Percentiles rank a stretch among this genome's conserved stretches.
These are phyloP conservation scores for Calonectria ilicicola DNA, from an alignment of 2,329 filamentous ascomycete species.

Conservation along the genomic window DNA sequence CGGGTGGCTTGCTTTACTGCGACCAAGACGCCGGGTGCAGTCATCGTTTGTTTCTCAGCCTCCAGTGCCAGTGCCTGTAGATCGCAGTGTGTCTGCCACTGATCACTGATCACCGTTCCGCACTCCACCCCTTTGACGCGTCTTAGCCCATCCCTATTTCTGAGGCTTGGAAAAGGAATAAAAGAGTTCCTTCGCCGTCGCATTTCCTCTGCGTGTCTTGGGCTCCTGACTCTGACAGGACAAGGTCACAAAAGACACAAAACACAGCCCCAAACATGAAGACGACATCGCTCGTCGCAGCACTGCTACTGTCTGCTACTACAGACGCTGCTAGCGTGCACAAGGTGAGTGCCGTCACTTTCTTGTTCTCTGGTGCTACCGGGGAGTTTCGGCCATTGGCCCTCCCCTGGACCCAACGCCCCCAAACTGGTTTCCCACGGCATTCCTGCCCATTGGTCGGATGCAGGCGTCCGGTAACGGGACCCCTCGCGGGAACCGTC, in stretches of 20 bases:
- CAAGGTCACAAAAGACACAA: neutral
- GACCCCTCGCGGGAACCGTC: neutral
- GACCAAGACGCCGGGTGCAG: slow-evolving; percentile 2
- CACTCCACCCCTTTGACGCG: slow-evolving; percentile 5
- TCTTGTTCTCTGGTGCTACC: neutral
- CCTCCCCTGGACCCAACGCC: slow-evolving; percentile 5
- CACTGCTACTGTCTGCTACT: slow-evolving; percentile 46
- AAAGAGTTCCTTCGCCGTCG: neutral
- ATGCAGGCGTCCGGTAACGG: neutral
- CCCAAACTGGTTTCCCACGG: neutral
- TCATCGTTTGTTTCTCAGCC: neutral
- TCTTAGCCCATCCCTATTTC: neutral
- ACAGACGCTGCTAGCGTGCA: slow-evolving; percentile 37
- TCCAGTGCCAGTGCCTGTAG: slow-evolving; percentile 8
- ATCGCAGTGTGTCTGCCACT: slow-evolving; percentile 6
- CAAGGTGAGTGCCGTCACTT: slow-evolving; percentile 34
- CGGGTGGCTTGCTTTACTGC: neutral
- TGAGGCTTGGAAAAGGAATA: neutral
- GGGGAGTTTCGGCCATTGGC: neutral
- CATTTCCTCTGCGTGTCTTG: neutral
- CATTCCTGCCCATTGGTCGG: slow-evolving; percentile 16
- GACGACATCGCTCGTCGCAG: slow-evolving; percentile 46
- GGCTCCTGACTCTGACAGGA: neutral
- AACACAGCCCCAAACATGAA: slow-evolving; percentile 45
- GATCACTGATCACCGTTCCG: slow-evolving; percentile 10